Percentiles rank a stretch among this genome's conserved stretches.
Conservation (phyloP, 2,329 filamentous ascomycete species). For the Thelonectria discophora region DNA sequence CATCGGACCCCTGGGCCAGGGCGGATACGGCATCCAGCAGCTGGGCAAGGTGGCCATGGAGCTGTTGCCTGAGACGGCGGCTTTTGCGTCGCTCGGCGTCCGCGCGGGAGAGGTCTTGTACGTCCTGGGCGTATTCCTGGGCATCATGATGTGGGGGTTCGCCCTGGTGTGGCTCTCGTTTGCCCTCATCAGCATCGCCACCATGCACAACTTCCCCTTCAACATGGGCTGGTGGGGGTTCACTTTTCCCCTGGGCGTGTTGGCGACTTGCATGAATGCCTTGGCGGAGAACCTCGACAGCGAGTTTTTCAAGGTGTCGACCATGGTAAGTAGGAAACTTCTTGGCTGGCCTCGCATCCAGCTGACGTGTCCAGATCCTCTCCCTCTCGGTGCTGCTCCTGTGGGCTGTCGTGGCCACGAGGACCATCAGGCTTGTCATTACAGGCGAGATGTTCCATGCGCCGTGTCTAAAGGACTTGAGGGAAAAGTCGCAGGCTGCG, state of each 20-base stretch:
- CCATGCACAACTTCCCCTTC: slow-evolving; percentile 53
- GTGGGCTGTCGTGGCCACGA: slow-evolving; percentile 53
- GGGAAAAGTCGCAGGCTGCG: slow-evolving; percentile 44
- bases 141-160: slow-evolving; percentile 56
- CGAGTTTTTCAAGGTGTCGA: slow-evolving; percentile 53
- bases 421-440: slow-evolving; percentile 50
- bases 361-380: slow-evolving; percentile 46
- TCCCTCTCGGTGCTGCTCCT: slow-evolving; percentile 53
- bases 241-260: slow-evolving; percentile 57
- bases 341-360: not conserved
- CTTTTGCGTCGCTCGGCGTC: slow-evolving; percentile 56
- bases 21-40: slow-evolving; percentile 66
- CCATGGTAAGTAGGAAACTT: slow-evolving; percentile 43
- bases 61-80: slow-evolving; percentile 50
- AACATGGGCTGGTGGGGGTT: slow-evolving; percentile 61
- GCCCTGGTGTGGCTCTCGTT: slow-evolving; percentile 55
- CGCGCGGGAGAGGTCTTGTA: slow-evolving; percentile 60
- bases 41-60: slow-evolving; percentile 58
- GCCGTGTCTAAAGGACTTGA: slow-evolving; percentile 52
- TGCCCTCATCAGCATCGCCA: slow-evolving; percentile 52
- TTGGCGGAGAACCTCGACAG: slow-evolving; percentile 54
- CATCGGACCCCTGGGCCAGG: slow-evolving; percentile 72
- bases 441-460: slow-evolving; percentile 57
- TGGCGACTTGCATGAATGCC: slow-evolving; percentile 52
- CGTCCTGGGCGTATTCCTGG: slow-evolving; percentile 60